Evolutionary conservation across 345 rosid species (phyloP).

Genomic region (Anastatica hierochuntica): DNA sequence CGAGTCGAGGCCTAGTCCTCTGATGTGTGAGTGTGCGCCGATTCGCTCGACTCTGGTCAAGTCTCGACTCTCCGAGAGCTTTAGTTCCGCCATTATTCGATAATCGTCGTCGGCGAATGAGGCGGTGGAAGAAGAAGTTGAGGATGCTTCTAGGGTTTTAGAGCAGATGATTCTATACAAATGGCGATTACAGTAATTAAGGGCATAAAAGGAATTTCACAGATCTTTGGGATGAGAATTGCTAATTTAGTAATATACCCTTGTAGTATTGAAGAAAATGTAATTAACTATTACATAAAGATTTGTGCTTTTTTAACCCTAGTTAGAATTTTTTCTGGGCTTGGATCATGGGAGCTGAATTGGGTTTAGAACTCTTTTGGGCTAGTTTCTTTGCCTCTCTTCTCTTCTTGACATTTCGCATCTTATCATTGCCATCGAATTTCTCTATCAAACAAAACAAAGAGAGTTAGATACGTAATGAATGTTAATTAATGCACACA

Average conservation of each 20-base stretch:
- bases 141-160: no score
- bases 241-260: constrained; percentile 10
- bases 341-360: no score
- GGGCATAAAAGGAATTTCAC: background rate
- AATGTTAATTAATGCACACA: no score
- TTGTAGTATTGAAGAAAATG: background rate
- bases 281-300: background rate
- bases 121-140: no score
- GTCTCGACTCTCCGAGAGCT: no score
- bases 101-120: no score
- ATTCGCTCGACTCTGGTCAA: no score
- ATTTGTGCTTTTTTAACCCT: background rate
- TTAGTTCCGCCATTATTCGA: no score
- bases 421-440: constrained; percentile 17
- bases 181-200: background rate
- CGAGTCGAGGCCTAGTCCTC: no score
- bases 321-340: background rate
- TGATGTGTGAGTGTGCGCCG: no score
- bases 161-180: no score
- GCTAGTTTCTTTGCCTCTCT: constrained; percentile 50
- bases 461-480: no score
- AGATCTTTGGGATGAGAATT: background rate
- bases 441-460: constrained; percentile 16
- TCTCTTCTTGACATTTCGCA: constrained; percentile 37
- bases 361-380: constrained; percentile 24